Conservation (phyloP, 257 asterid species). For the Catharanthus roseus region DNA sequence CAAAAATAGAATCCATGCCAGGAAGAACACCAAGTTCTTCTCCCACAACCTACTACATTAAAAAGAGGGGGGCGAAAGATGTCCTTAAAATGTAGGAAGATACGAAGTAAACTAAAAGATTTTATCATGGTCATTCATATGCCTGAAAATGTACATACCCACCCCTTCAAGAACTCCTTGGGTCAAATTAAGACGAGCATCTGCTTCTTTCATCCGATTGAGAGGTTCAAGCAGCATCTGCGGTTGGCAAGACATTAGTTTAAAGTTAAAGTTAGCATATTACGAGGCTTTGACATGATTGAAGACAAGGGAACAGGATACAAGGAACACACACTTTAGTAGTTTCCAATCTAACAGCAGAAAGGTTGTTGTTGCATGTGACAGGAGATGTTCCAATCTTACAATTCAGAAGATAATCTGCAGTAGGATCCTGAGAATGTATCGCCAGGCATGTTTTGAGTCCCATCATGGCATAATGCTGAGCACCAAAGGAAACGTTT, state of each 20-base stretch:
- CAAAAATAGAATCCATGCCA: slow-evolving; percentile 95
- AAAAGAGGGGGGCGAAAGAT: slow-evolving; percentile 21
- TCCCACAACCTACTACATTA: slow-evolving; percentile 64
- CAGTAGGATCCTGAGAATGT: slow-evolving; percentile 86
- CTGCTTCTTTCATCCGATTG: slow-evolving; percentile 78
- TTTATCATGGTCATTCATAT: not conserved
- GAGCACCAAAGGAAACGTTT: slow-evolving; percentile 18
- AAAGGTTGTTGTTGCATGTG: slow-evolving; percentile 52
- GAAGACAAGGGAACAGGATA: slow-evolving; percentile 15
- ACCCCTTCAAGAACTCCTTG: slow-evolving; percentile 99
- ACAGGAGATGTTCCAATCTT: slow-evolving; percentile 73
- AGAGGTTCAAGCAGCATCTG: slow-evolving; percentile 98
- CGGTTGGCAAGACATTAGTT: slow-evolving; percentile 19
- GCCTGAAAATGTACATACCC: slow-evolving; percentile 42
- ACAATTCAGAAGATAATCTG: slow-evolving; percentile 68
- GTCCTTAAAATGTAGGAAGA: not conserved
- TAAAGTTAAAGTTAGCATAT: slow-evolving; percentile 16
- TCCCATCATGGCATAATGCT: slow-evolving; percentile 90
- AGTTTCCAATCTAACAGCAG: slow-evolving; percentile 82
- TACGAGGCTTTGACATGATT: slow-evolving; percentile 11
- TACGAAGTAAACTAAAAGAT: not conserved
- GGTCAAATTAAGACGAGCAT: slow-evolving; percentile 77
- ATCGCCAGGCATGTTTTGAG: slow-evolving; percentile 77
- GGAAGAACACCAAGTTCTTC: slow-evolving; percentile 98
- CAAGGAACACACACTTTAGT: slow-evolving; percentile 52